A percentile compares a stretch with the other conserved stretches of the same genome.
phyloP scores from a whole-genome alignment of 148 eudicot genomes.

The Rhododendron mucronatum region DNA sequence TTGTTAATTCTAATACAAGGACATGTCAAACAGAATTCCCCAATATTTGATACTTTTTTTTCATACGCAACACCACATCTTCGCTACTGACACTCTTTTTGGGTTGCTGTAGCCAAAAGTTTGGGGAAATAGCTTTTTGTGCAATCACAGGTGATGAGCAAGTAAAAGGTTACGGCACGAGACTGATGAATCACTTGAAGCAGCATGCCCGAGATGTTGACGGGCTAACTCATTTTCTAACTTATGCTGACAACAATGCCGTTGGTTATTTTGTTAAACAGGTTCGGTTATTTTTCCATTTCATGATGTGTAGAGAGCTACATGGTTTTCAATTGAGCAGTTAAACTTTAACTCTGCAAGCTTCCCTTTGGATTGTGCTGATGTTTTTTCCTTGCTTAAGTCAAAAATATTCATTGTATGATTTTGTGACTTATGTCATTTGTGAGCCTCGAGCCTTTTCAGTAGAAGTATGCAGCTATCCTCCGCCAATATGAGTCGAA shows the following conservation, averaged over 20 bases:
- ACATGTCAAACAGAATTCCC: neutral
- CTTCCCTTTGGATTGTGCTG: neutral
- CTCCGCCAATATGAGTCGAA: neutral
- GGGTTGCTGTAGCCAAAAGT: constrained; percentile 61
- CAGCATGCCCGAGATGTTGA: constrained; percentile 95
- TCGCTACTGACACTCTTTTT: constrained; percentile 6
- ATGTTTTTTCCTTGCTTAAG: neutral
- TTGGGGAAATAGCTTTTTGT: constrained; percentile 98
- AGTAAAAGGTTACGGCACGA: constrained; percentile 98
- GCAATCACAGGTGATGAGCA: constrained; percentile 96
- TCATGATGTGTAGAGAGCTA: neutral
- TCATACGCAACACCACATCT: neutral
- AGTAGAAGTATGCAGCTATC: neutral
- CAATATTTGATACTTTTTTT: neutral
- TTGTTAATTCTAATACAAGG: neutral
- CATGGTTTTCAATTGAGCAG: neutral
- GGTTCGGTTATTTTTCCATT: constrained; percentile 32
- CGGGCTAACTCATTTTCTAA: constrained; percentile 92
- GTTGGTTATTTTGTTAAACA: constrained; percentile 97
- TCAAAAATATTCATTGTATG: neutral
- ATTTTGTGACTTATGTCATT: neutral
- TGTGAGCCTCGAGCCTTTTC: neutral
- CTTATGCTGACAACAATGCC: constrained; percentile 98
- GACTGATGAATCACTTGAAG: constrained; percentile 96
- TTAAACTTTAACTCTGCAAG: neutral